A percentile compares a stretch with the other conserved stretches of the same genome.
Conservation (phyloP, 164 flowering plant species). For the Nymphaea colorata region DNA sequence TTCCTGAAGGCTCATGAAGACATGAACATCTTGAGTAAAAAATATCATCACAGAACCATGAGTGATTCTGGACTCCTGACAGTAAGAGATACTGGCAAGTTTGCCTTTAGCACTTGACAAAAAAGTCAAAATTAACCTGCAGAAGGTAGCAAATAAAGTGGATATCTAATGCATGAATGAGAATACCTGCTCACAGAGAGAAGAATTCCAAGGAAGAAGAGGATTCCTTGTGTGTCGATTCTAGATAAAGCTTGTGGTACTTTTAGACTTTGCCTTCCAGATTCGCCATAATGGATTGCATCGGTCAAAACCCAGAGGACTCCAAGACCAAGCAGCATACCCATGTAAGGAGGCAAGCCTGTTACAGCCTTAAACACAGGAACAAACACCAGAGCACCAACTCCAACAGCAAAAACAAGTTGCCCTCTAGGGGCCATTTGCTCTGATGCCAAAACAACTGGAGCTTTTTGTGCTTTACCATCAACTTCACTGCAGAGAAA, state of each 20-base stretch:
- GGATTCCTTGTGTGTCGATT: slow-evolving; percentile 92
- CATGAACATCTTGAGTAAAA: too few relatives aligned
- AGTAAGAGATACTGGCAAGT: too few relatives aligned
- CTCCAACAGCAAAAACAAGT: slow-evolving; percentile 81
- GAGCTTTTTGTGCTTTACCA: slow-evolving; percentile 58
- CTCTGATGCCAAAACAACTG: slow-evolving; percentile 73
- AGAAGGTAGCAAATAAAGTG: too few relatives aligned
- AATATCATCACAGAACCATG: too few relatives aligned
- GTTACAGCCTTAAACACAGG: slow-evolving; percentile 94
- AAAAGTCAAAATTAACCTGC: too few relatives aligned
- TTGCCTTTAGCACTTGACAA: too few relatives aligned
- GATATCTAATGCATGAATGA: neutral
- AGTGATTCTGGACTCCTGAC: too few relatives aligned
- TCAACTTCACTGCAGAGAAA: slow-evolving; percentile 68
- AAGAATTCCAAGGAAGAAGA: slow-evolving; percentile 95
- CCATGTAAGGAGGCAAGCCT: slow-evolving; percentile 94
- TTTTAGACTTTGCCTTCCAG: slow-evolving; percentile 71
- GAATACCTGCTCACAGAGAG: slow-evolving; percentile 84
- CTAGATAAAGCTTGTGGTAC: slow-evolving; percentile 97
- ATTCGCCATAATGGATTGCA: slow-evolving; percentile 97
- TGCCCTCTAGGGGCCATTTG: slow-evolving; percentile 96
- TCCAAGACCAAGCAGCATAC: slow-evolving; percentile 92
- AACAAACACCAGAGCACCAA: slow-evolving; percentile 88
- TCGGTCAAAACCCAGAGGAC: slow-evolving; percentile 96
- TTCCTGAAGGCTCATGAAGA: too few relatives aligned